Conservation (phyloP, 345 rosid species). For the Citrus australasica region DNA sequence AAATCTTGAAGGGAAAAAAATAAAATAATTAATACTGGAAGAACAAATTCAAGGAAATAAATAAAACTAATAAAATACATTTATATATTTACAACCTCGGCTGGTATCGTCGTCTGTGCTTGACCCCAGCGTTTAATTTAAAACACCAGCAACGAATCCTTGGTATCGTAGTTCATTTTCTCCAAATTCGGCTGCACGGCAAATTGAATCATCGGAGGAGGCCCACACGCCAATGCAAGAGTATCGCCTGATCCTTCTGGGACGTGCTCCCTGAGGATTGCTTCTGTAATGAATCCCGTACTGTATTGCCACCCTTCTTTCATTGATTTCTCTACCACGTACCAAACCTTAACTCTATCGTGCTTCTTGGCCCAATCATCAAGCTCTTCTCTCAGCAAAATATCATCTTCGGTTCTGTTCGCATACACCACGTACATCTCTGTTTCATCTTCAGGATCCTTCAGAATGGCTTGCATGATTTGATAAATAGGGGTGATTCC, state of each 20-base stretch:
- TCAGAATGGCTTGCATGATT: constrained; percentile 64
- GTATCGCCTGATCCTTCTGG: constrained; percentile 56
- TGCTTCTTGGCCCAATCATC: constrained; percentile 71
- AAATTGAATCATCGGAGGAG: constrained; percentile 95
- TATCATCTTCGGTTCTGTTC: constrained; percentile 83
- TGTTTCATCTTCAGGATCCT: constrained; percentile 74
- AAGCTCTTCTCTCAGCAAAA: constrained; percentile 71
- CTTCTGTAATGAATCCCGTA: constrained; percentile 63
- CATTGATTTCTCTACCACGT: constrained; percentile 54
- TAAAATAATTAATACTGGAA: background rate
- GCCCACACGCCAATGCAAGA: constrained; percentile 83
- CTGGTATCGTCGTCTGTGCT: background rate
- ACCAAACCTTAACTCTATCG: constrained; percentile 77
- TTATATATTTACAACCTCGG: background rate
- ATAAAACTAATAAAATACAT: background rate
- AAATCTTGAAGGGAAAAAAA: background rate
- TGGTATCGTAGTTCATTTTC: constrained; percentile 75
- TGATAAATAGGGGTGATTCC: constrained; percentile 93
- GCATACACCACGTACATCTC: constrained; percentile 86
- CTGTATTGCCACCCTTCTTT: constrained; percentile 85
- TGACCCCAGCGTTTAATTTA: constrained; percentile 13
- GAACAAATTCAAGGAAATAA: background rate
- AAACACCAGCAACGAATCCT: constrained; percentile 66
- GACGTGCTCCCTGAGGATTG: constrained; percentile 58
- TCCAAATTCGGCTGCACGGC: constrained; percentile 90